Percentiles rank a stretch among this genome's conserved stretches.
These are phyloP conservation scores for Colletotrichum magnum DNA, from an alignment of 2,329 filamentous ascomycete species.

Conservation along the genomic window DNA sequence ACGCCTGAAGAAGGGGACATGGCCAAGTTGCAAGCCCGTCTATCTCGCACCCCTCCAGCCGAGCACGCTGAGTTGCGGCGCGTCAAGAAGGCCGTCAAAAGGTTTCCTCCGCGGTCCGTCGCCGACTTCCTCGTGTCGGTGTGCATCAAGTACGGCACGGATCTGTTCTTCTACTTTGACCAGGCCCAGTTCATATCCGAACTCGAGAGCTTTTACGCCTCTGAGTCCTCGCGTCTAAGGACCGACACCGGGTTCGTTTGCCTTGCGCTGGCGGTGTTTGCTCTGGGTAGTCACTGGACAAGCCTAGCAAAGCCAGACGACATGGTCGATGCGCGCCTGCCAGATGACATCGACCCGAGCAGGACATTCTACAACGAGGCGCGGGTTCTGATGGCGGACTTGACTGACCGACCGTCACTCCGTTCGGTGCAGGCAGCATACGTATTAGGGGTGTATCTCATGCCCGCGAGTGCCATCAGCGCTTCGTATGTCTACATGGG, in stretches of 20 bases:
- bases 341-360: slow-evolving; percentile 46
- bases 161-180: slow-evolving; percentile 50
- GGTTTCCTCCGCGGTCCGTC: slow-evolving; percentile 46
- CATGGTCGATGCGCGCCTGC: neutral
- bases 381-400: slow-evolving; percentile 48
- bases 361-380: slow-evolving; percentile 49
- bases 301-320: slow-evolving; percentile 46
- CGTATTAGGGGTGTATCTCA: slow-evolving; percentile 52
- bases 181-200: slow-evolving; percentile 45
- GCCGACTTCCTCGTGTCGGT: slow-evolving; percentile 49
- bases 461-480: slow-evolving; percentile 52
- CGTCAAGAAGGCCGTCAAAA: slow-evolving; percentile 43
- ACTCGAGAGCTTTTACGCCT: slow-evolving; percentile 46
- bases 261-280: slow-evolving; percentile 46
- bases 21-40: slow-evolving; percentile 42
- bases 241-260: slow-evolving; percentile 46
- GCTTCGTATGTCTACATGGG: slow-evolving; percentile 52
- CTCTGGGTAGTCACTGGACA: slow-evolving; percentile 53
- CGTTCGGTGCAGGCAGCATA: slow-evolving; percentile 51
- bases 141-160: slow-evolving; percentile 47
- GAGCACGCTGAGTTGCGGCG: slow-evolving; percentile 42
- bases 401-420: slow-evolving; percentile 51
- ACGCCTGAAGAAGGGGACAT: slow-evolving; percentile 40
- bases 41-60: slow-evolving; percentile 34
- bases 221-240: slow-evolving; percentile 41